phyloP scores from a whole-genome alignment of 164 flowering plant species.

The Stephania cephalantha region DNA sequence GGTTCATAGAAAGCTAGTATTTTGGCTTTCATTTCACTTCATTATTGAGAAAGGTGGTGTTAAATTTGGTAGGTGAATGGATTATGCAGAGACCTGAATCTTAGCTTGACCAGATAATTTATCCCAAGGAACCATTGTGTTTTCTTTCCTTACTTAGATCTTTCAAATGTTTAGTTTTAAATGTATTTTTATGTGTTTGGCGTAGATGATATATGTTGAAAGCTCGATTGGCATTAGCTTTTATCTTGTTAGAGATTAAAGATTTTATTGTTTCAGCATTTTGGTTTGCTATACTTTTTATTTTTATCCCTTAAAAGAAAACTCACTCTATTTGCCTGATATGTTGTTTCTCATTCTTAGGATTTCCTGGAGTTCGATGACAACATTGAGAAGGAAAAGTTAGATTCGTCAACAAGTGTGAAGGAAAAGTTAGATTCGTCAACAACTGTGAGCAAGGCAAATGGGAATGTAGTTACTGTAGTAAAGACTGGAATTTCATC shows the following conservation, averaged over 20 bases:
- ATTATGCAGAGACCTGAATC: not conserved
- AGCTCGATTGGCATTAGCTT: not conserved
- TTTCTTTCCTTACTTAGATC: not conserved
- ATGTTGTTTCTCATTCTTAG: conserved; percentile 25
- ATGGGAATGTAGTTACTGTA: conserved; percentile 16
- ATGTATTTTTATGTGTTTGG: not conserved
- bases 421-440: conserved; percentile 18
- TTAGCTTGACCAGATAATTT: not conserved
- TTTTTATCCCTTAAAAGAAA: not conserved
- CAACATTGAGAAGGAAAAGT: conserved; percentile 29
- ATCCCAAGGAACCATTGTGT: not conserved
- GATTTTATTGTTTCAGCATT: not conserved
- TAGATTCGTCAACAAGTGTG: conserved; percentile 13
- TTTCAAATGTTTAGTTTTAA: not conserved
- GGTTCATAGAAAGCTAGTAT: not conserved
- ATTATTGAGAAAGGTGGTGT: not conserved
- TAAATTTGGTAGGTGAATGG: not conserved
- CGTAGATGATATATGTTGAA: not conserved
- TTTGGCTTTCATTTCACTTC: not conserved
- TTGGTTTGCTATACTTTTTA: not conserved
- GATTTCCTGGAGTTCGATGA: conserved; percentile 67
- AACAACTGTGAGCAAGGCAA: conserved; percentile 12
- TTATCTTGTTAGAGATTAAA: not conserved
- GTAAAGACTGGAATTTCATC: conserved; percentile 22
- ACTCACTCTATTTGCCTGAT: not conserved